phyloP scores from a whole-genome alignment of 352 stramenopile genomes.

The Phytophthora sojae region DNA sequence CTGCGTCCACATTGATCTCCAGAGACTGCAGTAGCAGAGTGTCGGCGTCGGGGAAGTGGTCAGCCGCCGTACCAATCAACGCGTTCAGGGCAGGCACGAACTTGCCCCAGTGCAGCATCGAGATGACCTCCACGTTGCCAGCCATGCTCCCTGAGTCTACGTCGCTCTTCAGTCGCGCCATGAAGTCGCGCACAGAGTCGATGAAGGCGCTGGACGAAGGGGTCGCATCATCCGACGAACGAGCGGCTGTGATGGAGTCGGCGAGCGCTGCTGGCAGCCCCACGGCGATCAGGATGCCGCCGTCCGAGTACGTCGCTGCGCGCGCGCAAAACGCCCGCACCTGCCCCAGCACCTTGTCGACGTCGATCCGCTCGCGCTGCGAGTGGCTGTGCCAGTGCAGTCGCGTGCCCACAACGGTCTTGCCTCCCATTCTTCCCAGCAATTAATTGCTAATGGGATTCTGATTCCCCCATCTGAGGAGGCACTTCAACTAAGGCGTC shows the following conservation, averaged over 20 bases:
- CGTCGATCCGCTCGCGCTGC: conserved; percentile 50
- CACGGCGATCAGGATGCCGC: conserved; percentile 65
- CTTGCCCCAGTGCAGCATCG: conserved; percentile 94
- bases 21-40: conserved; percentile 92
- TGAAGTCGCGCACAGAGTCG: conserved; percentile 51
- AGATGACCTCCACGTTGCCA: conserved; percentile 75
- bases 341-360: conserved; percentile 54
- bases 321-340: conserved; percentile 59
- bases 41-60: conserved; percentile 53
- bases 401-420: conserved; percentile 62
- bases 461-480: conserved; percentile 14
- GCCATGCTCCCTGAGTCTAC: conserved; percentile 17
- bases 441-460: not conserved
- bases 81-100: conserved; percentile 97
- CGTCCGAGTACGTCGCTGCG: conserved; percentile 55
- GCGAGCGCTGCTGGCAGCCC: conserved; percentile 35
- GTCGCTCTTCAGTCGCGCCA: conserved; percentile 43
- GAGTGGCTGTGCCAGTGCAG: conserved; percentile 80
- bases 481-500: not conserved
- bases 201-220: conserved; percentile 40
- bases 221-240: conserved; percentile 7
- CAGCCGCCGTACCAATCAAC: conserved; percentile 78
- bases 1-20: conserved; percentile 80
- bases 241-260: conserved; percentile 10
- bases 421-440: conserved; percentile 20